phyloP scores from a whole-genome alignment of 2,329 filamentous ascomycete species.

The Apiospora marii region DNA sequence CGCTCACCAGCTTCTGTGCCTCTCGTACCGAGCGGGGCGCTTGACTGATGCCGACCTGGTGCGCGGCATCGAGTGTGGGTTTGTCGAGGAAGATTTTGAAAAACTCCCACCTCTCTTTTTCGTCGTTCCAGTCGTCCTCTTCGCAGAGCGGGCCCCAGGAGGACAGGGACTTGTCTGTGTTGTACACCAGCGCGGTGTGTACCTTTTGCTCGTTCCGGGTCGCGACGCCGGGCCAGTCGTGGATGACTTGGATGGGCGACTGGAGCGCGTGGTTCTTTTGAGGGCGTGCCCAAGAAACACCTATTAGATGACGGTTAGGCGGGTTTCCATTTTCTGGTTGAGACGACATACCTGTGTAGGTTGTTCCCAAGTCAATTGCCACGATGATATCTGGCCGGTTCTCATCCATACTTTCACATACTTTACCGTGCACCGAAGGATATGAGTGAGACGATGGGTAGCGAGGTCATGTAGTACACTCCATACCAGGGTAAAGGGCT shows the following conservation, averaged over 20 bases:
- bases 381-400: conserved; percentile 48
- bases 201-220: conserved; percentile 63
- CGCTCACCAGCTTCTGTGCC: conserved; percentile 55
- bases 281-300: conserved; percentile 45
- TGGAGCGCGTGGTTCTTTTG: conserved; percentile 42
- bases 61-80: conserved; percentile 51
- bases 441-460: neutral
- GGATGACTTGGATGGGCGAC: conserved; percentile 53
- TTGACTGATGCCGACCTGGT: conserved; percentile 52
- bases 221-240: conserved; percentile 62
- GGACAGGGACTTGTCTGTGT: conserved; percentile 48
- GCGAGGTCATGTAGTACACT: neutral
- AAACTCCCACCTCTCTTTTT: conserved; percentile 53
- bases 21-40: conserved; percentile 50
- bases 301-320: conserved; percentile 36
- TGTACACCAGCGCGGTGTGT: conserved; percentile 59
- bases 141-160: conserved; percentile 63
- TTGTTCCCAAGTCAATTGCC: conserved; percentile 54
- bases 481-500: neutral
- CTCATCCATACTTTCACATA: neutral
- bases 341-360: conserved; percentile 49
- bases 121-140: conserved; percentile 46
- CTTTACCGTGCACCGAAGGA: neutral
- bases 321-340: neutral
- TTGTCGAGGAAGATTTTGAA: conserved; percentile 64